Percentiles rank a stretch among this genome's conserved stretches.
These are phyloP conservation scores for Backusella circina DNA, from an alignment of 192 early-diverging fungal species.

Conservation along the genomic window DNA sequence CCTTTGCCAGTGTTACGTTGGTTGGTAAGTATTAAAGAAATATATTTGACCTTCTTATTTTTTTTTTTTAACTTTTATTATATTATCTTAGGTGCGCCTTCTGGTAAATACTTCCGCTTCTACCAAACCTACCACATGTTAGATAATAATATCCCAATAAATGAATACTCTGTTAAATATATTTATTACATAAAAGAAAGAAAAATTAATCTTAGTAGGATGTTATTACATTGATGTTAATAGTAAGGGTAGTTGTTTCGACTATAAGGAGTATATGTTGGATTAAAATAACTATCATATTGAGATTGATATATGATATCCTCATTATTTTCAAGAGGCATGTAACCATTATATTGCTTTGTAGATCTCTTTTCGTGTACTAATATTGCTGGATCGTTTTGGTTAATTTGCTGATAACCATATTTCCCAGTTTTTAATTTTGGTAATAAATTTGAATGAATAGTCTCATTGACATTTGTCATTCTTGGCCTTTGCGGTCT, in stretches of 20 bases:
- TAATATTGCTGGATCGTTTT: background rate
- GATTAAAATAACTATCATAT: background rate
- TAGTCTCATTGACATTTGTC: background rate
- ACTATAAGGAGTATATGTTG: background rate
- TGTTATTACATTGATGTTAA: background rate
- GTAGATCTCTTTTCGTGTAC: background rate
- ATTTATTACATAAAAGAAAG: background rate
- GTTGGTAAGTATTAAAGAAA: slow-evolving; percentile 43
- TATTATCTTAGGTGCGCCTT: background rate
- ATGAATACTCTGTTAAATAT: background rate
- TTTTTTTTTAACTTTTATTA: background rate
- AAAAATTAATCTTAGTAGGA: background rate
- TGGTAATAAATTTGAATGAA: background rate
- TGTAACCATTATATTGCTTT: background rate
- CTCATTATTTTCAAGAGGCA: background rate
- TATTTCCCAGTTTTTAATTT: background rate
- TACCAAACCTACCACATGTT: background rate
- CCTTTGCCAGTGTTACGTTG: slow-evolving; percentile 73
- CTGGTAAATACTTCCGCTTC: background rate
- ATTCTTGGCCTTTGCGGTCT: background rate
- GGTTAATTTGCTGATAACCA: background rate
- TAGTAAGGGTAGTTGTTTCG: background rate
- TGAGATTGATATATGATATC: background rate
- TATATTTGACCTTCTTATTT: background rate
- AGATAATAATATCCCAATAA: slow-evolving; percentile 1